Percentiles rank a stretch among this genome's conserved stretches.
Conservation (phyloP, 2,329 filamentous ascomycete genomes). For the Fusarium sp. region DNA sequence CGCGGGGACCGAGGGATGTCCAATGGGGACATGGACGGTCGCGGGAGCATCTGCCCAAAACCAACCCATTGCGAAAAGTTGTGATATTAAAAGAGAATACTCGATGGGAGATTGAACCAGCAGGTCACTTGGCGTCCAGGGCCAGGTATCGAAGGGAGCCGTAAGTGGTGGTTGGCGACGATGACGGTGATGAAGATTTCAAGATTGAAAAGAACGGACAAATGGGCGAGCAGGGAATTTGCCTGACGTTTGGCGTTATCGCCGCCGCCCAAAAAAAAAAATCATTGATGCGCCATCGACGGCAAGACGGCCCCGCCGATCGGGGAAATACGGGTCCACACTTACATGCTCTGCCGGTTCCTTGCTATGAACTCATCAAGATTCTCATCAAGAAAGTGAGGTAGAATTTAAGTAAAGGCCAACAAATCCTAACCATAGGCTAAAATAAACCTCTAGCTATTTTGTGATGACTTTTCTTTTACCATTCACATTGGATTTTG, state of each 20-base stretch:
- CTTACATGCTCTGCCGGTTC: conserved; percentile 4
- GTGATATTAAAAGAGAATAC: conserved; percentile 1
- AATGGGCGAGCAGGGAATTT: conserved; percentile 39
- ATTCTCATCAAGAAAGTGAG: too few species aligned
- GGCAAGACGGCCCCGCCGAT: background rate
- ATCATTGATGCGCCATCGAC: background rate
- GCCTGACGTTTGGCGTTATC: conserved; percentile 24
- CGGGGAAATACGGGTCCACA: conserved; percentile 36
- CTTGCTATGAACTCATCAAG: background rate
- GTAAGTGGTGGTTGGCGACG: conserved; percentile 20
- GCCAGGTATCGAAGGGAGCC: conserved; percentile 3
- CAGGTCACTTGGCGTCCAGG: background rate
- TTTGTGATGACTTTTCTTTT: too few species aligned
- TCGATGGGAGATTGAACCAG: conserved; percentile 9
- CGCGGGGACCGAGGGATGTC: conserved; percentile 51
- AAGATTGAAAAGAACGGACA: conserved; percentile 29
- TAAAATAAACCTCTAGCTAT: too few species aligned
- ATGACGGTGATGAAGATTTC: conserved; percentile 38
- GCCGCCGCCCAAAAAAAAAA: conserved; percentile 38
- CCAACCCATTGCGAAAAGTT: conserved; percentile 68
- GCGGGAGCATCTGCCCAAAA: conserved; percentile 72
- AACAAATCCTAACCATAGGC: background rate
- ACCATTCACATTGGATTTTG: too few species aligned
- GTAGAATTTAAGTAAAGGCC: too few species aligned
- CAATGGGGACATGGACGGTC: conserved; percentile 52